phyloP scores from a whole-genome alignment of 2,329 filamentous ascomycete genomes.

The Botrytis tulipae region DNA sequence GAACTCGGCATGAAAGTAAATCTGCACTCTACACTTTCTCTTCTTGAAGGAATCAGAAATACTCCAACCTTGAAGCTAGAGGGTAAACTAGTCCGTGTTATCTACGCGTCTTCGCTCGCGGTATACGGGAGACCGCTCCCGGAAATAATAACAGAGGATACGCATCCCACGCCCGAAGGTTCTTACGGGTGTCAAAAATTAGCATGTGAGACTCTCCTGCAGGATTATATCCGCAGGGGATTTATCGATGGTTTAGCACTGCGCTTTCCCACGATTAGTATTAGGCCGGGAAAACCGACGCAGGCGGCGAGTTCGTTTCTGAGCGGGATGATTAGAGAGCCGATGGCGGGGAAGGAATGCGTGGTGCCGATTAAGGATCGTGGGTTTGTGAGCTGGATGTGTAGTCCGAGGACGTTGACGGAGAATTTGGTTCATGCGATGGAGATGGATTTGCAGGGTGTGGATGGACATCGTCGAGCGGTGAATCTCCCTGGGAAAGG shows the following conservation, averaged over 20 bases:
- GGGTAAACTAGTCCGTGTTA: slow-evolving; percentile 46
- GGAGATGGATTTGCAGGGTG: slow-evolving; percentile 43
- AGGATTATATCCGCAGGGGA: slow-evolving; percentile 55
- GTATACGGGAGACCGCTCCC: slow-evolving; percentile 58
- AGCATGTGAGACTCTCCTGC: slow-evolving; percentile 57
- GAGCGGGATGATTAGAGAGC: slow-evolving; percentile 61
- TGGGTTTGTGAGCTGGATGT: slow-evolving; percentile 52
- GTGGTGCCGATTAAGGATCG: slow-evolving; percentile 53
- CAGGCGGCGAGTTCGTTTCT: slow-evolving; percentile 61
- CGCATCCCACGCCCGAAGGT: slow-evolving; percentile 53
- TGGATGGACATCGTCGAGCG: slow-evolving; percentile 45
- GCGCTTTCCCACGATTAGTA: slow-evolving; percentile 59
- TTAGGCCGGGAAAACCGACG: slow-evolving; percentile 58
- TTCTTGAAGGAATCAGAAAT: slow-evolving; percentile 52
- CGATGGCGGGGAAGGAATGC: slow-evolving; percentile 53
- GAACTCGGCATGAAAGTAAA: slow-evolving; percentile 55
- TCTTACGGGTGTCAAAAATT: slow-evolving; percentile 63
- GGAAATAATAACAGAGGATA: slow-evolving; percentile 45
- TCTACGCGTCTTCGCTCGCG: slow-evolving; percentile 59
- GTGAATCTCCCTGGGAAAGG: slow-evolving; percentile 59
- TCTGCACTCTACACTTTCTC: slow-evolving; percentile 52
- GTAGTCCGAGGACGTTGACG: slow-evolving; percentile 52
- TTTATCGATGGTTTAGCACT: slow-evolving; percentile 57
- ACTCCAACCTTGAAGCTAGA: slow-evolving; percentile 30
- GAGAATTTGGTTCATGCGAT: slow-evolving; percentile 51